Conservation (phyloP, 805 yeast genomes). For the Ogataea polymorpha region DNA sequence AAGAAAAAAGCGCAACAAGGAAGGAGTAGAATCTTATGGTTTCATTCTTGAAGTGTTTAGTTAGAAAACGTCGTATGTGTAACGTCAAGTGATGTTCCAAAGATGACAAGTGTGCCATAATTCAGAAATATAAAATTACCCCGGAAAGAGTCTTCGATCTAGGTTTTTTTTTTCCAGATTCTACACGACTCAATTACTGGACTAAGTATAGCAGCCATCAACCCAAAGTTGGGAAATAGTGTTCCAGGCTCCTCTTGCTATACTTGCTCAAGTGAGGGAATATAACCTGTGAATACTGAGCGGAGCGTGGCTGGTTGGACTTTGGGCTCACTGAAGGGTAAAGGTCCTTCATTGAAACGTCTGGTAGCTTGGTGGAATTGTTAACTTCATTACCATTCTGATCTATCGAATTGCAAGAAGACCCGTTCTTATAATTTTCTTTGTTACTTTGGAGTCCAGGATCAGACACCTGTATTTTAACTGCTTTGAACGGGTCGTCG, state of each 20-base stretch:
- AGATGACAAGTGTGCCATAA: conserved; percentile 24
- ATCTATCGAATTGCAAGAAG: conserved; percentile 11
- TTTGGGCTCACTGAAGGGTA: background rate
- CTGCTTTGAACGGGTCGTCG: conserved; percentile 16
- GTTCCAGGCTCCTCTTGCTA: conserved; percentile 2
- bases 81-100: conserved; percentile 42
- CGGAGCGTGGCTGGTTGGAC: conserved; percentile 10
- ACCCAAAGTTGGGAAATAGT: background rate
- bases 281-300: conserved; percentile 22
- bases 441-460: conserved; percentile 18
- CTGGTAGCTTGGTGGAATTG: conserved; percentile 6
- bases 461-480: conserved; percentile 28
- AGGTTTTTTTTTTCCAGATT: conserved; percentile 1
- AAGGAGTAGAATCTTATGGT: conserved; percentile 52
- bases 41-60: conserved; percentile 39
- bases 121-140: background rate
- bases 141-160: conserved; percentile 1
- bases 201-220: background rate
- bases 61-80: conserved; percentile 42
- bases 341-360: conserved; percentile 1
- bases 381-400: conserved; percentile 8
- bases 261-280: conserved; percentile 14
- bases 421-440: conserved; percentile 19
- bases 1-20: conserved; percentile 52
- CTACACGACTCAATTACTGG: background rate